A percentile compares a stretch with the other conserved stretches of the same genome.
Evolutionary conservation across 1,284 basidiomycete genomes (phyloP).

Genomic region (Pascua guehoae): DNA sequence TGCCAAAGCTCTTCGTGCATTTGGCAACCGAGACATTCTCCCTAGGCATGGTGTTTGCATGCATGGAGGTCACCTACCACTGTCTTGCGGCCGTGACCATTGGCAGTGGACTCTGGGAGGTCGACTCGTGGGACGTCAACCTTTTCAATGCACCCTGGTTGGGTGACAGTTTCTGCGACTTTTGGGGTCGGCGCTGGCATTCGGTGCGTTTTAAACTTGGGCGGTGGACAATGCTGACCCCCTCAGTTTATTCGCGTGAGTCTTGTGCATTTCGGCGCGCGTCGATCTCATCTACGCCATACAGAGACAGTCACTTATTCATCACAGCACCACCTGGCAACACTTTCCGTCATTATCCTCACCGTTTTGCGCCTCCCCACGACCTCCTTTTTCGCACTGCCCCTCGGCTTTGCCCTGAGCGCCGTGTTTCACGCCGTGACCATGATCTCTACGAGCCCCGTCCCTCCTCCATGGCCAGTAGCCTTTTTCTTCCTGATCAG

Average conservation of each 20-base stretch:
- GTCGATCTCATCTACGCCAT: no score
- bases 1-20: no score
- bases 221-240: no score
- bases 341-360: slow-evolving; percentile 26
- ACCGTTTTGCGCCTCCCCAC: slow-evolving; percentile 20
- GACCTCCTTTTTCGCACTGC: slow-evolving; percentile 23
- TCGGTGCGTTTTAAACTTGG: slow-evolving; percentile 29
- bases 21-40: no score
- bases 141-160: slow-evolving; percentile 39
- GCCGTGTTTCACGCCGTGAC: slow-evolving; percentile 42
- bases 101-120: slow-evolving; percentile 23
- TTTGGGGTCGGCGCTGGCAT: slow-evolving; percentile 50
- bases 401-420: slow-evolving; percentile 39
- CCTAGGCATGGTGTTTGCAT: no score
- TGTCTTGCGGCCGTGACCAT: no score
- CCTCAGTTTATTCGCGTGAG: no score
- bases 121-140: slow-evolving; percentile 39
- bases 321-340: neutral
- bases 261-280: no score
- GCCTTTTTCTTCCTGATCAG: slow-evolving; percentile 37
- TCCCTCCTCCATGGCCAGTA: slow-evolving; percentile 30
- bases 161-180: slow-evolving; percentile 40
- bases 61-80: no score
- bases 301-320: no score
- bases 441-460: slow-evolving; percentile 35